phyloP scores from a whole-genome alignment of 257 asterid species.

The Linaria vulgaris region DNA sequence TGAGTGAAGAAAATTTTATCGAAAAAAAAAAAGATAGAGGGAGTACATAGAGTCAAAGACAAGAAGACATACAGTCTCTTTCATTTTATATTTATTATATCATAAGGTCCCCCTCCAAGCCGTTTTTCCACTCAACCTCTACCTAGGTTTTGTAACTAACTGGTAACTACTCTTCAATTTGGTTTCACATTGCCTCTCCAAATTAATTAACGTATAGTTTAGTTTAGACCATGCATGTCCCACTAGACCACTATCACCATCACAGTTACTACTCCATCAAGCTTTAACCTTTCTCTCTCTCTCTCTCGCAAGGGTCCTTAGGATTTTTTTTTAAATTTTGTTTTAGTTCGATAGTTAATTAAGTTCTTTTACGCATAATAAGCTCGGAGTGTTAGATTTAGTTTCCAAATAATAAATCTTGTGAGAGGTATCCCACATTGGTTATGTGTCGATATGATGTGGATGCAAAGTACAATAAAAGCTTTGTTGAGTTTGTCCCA shows the following conservation, averaged over 20 bases:
- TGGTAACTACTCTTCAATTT: neutral
- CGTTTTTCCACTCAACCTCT: conserved; percentile 86
- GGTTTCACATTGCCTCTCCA: neutral
- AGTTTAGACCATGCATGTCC: conserved; percentile 30
- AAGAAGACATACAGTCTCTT: conserved; percentile 57
- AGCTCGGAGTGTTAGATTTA: too few relatives aligned
- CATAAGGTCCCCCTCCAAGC: conserved; percentile 73
- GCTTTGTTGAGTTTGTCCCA: too few relatives aligned
- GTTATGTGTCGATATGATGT: too few relatives aligned
- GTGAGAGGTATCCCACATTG: too few relatives aligned
- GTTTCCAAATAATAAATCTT: too few relatives aligned
- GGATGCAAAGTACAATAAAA: too few relatives aligned
- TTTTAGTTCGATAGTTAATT: too few relatives aligned
- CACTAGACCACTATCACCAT: conserved; percentile 48
- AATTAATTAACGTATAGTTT: neutral
- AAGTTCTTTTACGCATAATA: too few relatives aligned
- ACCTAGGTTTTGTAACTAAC: neutral
- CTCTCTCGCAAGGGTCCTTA: neutral
- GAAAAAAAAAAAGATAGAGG: conserved; percentile 16
- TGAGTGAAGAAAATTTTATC: conserved; percentile 85
- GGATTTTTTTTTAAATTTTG: neutral
- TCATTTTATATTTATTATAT: conserved; percentile 32
- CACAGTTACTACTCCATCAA: conserved; percentile 55
- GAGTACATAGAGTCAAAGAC: conserved; percentile 69
- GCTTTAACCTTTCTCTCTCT: conserved; percentile 33